Evolutionary conservation across 73 alveolate species (phyloP).

Genomic region (Stentor roeselii): DNA sequence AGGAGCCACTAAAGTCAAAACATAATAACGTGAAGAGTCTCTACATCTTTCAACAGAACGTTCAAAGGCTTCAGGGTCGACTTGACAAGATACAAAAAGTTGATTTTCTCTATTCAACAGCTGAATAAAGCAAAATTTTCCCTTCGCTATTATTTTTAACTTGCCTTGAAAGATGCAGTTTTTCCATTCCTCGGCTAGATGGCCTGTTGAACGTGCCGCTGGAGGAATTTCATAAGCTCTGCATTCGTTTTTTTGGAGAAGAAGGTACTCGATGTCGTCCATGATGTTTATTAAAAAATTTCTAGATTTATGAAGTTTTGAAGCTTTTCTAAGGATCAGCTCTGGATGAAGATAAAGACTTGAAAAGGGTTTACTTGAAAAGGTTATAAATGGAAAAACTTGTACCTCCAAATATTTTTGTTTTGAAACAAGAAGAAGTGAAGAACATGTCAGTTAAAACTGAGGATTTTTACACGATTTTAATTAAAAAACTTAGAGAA

Average conservation of each 20-base stretch:
- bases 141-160: slow-evolving; percentile 15
- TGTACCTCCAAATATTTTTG: not conserved
- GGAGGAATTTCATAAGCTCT: slow-evolving; percentile 34
- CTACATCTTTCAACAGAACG: slow-evolving; percentile 23
- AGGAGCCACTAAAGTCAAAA: not conserved
- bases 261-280: not conserved
- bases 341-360: too few relatives aligned
- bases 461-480: not conserved
- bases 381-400: not conserved
- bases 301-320: too few relatives aligned
- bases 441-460: not conserved
- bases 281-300: too few relatives aligned
- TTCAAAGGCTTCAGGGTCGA: slow-evolving; percentile 17
- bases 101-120: not conserved
- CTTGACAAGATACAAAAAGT: not conserved
- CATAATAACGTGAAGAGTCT: slow-evolving; percentile 26
- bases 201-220: slow-evolving; percentile 24
- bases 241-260: not conserved
- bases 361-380: too few relatives aligned
- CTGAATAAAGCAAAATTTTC: slow-evolving; percentile 6
- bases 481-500: not conserved
- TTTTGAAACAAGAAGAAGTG: not conserved
- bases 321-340: too few relatives aligned
- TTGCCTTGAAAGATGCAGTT: slow-evolving; percentile 26
- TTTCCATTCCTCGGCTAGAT: slow-evolving; percentile 22